These are phyloP conservation scores for Colletotrichum sp. DNA, from an alignment of 2,329 filamentous ascomycete genomes.

Conservation along the genomic window DNA sequence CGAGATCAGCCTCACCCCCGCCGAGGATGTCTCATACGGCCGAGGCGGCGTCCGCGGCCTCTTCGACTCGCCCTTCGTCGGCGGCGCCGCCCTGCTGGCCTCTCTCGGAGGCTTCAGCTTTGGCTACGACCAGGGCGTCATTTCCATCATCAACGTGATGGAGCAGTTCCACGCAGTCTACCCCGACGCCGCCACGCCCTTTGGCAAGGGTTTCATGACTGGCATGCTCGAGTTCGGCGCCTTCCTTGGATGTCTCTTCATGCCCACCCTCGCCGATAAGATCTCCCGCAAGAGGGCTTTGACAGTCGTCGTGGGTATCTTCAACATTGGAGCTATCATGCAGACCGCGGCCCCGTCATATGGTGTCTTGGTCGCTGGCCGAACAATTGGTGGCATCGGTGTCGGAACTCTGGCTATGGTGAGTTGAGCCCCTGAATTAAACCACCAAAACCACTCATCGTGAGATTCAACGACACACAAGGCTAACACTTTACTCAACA, in stretches of 20 bases:
- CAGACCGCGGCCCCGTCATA: slow-evolving; percentile 33
- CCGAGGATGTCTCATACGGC: slow-evolving; percentile 19
- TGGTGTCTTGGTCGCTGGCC: slow-evolving; percentile 29
- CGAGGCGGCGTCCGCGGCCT: slow-evolving; percentile 9
- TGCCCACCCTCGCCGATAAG: slow-evolving; percentile 43
- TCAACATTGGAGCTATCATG: slow-evolving; percentile 47
- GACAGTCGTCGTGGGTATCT: slow-evolving; percentile 41
- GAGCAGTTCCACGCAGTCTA: slow-evolving; percentile 46
- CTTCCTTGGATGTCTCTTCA: slow-evolving; percentile 39
- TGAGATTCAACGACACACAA: neutral
- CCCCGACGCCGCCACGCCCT: slow-evolving; percentile 31
- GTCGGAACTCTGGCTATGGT: slow-evolving; percentile 34
- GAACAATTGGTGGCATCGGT: slow-evolving; percentile 34
- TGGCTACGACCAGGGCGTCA: slow-evolving; percentile 42
- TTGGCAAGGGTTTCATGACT: slow-evolving; percentile 37
- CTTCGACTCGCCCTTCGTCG: slow-evolving; percentile 14
- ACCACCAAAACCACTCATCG: neutral
- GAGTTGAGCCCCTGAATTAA: neutral
- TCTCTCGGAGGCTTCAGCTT: slow-evolving; percentile 37
- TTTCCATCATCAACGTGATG: slow-evolving; percentile 50
- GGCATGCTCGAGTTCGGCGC: slow-evolving; percentile 47
- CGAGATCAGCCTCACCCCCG: slow-evolving; percentile 8
- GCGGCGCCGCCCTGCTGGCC: slow-evolving; percentile 36
- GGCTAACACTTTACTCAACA: neutral
- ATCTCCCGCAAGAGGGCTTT: slow-evolving; percentile 49